Evolutionary conservation across 2,329 filamentous ascomycete genomes (phyloP).

Genomic region (Fusarium chuoi): DNA sequence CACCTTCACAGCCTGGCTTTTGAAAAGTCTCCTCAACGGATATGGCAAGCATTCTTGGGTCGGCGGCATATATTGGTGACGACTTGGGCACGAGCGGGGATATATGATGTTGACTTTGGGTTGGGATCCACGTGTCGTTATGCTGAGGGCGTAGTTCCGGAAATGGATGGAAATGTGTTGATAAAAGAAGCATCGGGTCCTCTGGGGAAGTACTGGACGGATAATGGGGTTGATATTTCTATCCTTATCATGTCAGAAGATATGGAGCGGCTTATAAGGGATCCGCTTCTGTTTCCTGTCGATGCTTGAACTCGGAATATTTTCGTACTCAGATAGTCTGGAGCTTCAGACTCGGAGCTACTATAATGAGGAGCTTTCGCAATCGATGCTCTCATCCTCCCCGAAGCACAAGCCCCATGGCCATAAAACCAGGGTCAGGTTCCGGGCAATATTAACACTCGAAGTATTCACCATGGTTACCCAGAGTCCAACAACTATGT

Average conservation of each 20-base stretch:
- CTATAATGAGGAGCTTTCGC: neutral
- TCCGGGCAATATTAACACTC: no score
- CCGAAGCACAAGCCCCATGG: neutral
- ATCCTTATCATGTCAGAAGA: constrained; percentile 25
- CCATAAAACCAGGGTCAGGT: neutral
- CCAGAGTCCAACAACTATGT: no score
- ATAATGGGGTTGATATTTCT: constrained; percentile 38
- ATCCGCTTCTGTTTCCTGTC: constrained; percentile 24
- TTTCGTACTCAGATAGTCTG: no score
- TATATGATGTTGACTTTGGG: constrained; percentile 44
- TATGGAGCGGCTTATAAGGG: constrained; percentile 30
- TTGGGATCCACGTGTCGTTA: constrained; percentile 25
- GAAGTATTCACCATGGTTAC: no score
- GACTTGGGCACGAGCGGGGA: constrained; percentile 40
- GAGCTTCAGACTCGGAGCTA: neutral
- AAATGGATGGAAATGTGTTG: constrained; percentile 36
- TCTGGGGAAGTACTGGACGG: constrained; percentile 26
- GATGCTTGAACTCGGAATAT: neutral
- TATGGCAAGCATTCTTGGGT: constrained; percentile 45
- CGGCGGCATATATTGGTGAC: constrained; percentile 40
- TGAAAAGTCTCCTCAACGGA: constrained; percentile 40
- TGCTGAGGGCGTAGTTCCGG: constrained; percentile 37
- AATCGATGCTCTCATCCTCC: neutral
- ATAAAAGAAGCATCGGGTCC: constrained; percentile 40
- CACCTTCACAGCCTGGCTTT: constrained; percentile 36